These are phyloP conservation scores for Vitis amurensis DNA, from an alignment of 164 flowering plant genomes.

Conservation along the genomic window DNA sequence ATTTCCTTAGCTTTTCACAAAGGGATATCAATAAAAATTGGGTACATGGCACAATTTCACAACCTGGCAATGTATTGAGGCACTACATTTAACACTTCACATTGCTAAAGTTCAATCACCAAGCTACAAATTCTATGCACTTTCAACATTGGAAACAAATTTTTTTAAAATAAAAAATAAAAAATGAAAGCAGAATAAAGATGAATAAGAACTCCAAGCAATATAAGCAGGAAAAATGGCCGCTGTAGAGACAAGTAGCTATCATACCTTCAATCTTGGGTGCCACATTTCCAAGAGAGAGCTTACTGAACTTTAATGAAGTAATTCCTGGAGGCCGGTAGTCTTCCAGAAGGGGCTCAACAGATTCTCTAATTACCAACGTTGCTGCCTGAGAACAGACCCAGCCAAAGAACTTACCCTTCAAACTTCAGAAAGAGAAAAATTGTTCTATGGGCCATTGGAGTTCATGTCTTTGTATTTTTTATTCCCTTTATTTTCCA, in stretches of 20 bases:
- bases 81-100: too few relatives aligned
- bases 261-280: constrained; percentile 96
- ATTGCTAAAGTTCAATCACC: too few relatives aligned
- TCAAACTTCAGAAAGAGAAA: background rate
- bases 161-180: background rate
- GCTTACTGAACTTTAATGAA: constrained; percentile 86
- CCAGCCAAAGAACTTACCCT: constrained; percentile 1
- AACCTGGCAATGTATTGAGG: too few relatives aligned
- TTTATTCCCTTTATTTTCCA: too few relatives aligned
- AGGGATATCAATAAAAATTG: too few relatives aligned
- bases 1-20: too few relatives aligned
- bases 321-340: constrained; percentile 93
- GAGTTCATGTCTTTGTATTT: too few relatives aligned
- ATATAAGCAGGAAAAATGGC: background rate
- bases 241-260: background rate
- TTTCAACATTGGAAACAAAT: background rate
- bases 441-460: too few relatives aligned
- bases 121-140: background rate
- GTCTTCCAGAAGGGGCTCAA: constrained; percentile 92
- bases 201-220: too few relatives aligned
- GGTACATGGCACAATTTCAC: too few relatives aligned
- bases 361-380: constrained; percentile 80
- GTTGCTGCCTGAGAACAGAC: constrained; percentile 74
- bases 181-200: background rate
- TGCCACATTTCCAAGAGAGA: constrained; percentile 88